Evolutionary conservation across 2,329 filamentous ascomycete genomes (phyloP).

Genomic region (Setomelanomma holmii): DNA sequence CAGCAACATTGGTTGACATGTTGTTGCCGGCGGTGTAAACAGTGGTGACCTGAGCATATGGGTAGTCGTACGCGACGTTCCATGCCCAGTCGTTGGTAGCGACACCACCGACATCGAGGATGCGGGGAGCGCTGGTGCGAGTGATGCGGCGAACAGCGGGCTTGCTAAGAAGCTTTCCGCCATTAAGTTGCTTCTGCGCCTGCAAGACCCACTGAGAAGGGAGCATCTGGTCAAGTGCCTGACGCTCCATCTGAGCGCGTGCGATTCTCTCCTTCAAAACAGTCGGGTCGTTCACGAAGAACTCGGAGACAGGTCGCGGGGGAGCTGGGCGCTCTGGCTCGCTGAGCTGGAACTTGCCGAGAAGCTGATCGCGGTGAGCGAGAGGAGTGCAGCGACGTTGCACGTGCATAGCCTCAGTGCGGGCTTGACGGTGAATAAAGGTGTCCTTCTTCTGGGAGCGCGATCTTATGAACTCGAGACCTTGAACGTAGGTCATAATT

Average conservation of each 20-base stretch:
- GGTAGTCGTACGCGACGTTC: slow-evolving; percentile 87
- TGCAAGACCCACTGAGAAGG: slow-evolving; percentile 68
- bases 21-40: slow-evolving; percentile 67
- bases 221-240: slow-evolving; percentile 75
- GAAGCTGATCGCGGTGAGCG: slow-evolving; percentile 78
- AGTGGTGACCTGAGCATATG: slow-evolving; percentile 85
- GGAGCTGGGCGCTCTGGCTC: slow-evolving; percentile 52
- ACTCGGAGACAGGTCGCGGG: slow-evolving; percentile 54
- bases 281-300: slow-evolving; percentile 61
- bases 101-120: slow-evolving; percentile 88
- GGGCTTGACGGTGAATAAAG: slow-evolving; percentile 82
- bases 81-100: slow-evolving; percentile 93
- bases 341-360: slow-evolving; percentile 83
- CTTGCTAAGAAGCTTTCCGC: slow-evolving; percentile 65
- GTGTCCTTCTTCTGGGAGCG: slow-evolving; percentile 73
- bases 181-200: slow-evolving; percentile 66
- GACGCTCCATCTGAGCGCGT: slow-evolving; percentile 74
- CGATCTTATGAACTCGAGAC: slow-evolving; percentile 78
- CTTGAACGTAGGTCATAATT: slow-evolving; percentile 86
- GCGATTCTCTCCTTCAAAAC: slow-evolving; percentile 66
- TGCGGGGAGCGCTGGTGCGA: slow-evolving; percentile 70
- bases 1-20: slow-evolving; percentile 63
- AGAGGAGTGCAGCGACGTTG: slow-evolving; percentile 76
- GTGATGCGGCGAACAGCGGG: slow-evolving; percentile 49
- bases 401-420: slow-evolving; percentile 88